Evolutionary conservation across 1,284 basidiomycete genomes (phyloP).

Genomic region (Afroboletus lepidellus): DNA sequence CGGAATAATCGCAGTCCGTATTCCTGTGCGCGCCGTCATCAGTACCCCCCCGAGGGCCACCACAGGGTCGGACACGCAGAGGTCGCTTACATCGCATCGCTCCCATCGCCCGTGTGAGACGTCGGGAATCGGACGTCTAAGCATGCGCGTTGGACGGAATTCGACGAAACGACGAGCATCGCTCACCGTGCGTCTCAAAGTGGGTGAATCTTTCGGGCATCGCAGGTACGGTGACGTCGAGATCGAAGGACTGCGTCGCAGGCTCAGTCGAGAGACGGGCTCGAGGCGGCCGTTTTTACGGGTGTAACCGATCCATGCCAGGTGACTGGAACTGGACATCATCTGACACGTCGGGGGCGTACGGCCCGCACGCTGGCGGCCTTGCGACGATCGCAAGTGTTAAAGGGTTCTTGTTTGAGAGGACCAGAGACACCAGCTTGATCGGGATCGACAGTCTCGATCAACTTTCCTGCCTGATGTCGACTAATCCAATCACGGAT

Average conservation of each 20-base stretch:
- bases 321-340: neutral
- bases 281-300: neutral
- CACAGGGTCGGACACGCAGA: neutral
- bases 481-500: neutral
- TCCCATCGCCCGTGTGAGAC: slow-evolving; percentile 55
- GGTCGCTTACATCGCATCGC: slow-evolving; percentile 51
- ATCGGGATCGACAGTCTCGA: slow-evolving; percentile 19
- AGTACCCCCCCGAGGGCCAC: neutral
- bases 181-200: slow-evolving; percentile 34
- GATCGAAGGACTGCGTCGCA: neutral
- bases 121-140: slow-evolving; percentile 45
- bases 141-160: neutral
- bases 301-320: neutral
- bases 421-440: neutral
- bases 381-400: neutral
- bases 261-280: slow-evolving; percentile 6
- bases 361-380: neutral
- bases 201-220: slow-evolving; percentile 27
- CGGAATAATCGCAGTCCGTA: slow-evolving; percentile 90
- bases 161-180: neutral
- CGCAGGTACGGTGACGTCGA: neutral
- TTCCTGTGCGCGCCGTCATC: slow-evolving; percentile 53
- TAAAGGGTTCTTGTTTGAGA: too few species aligned
- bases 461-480: neutral
- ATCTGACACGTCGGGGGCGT: neutral